phyloP scores from a whole-genome alignment of 139 green algal species.

The Micractinium sp. region DNA sequence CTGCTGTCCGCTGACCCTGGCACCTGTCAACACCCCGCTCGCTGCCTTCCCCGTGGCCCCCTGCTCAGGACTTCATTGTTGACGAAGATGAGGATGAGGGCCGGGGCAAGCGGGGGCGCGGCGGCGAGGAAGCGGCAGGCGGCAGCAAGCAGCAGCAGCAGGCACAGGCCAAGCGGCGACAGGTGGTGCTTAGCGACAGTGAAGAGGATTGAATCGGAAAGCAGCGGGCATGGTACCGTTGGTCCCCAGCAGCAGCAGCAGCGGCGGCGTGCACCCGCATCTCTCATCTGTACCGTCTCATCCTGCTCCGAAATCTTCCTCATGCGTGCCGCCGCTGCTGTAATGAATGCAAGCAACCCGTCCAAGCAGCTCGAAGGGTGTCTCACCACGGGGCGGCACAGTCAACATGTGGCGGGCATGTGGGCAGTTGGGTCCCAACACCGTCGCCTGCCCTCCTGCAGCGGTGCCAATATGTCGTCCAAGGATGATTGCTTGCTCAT shows the following conservation, averaged over 20 bases:
- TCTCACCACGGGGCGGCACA: too few species aligned
- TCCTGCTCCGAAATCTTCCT: not conserved
- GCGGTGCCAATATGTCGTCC: not conserved
- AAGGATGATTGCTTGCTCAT: too few species aligned
- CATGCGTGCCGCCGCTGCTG: not conserved
- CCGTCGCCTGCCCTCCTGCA: not conserved
- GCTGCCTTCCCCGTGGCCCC: too few species aligned
- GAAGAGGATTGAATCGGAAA: constrained; percentile 25
- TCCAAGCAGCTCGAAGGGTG: too few species aligned
- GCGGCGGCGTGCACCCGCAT: too few species aligned
- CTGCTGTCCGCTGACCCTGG: too few species aligned
- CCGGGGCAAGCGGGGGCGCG: not conserved
- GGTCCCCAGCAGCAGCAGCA: too few species aligned
- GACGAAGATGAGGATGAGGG: constrained; percentile 37
- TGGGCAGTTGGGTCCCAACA: not conserved
- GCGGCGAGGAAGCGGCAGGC: not conserved
- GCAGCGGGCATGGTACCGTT: too few species aligned
- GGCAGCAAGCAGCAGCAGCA: constrained; percentile 20
- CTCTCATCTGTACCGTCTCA: not conserved
- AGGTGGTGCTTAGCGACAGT: constrained; percentile 47
- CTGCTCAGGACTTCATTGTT: not conserved
- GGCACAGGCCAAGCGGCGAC: constrained; percentile 23
- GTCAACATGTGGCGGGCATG: too few species aligned
- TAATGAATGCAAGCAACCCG: not conserved
- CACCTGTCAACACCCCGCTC: not conserved